Conservation (phyloP, 192 early-diverging fungal genomes). For the Backusella liffmaniae region DNA sequence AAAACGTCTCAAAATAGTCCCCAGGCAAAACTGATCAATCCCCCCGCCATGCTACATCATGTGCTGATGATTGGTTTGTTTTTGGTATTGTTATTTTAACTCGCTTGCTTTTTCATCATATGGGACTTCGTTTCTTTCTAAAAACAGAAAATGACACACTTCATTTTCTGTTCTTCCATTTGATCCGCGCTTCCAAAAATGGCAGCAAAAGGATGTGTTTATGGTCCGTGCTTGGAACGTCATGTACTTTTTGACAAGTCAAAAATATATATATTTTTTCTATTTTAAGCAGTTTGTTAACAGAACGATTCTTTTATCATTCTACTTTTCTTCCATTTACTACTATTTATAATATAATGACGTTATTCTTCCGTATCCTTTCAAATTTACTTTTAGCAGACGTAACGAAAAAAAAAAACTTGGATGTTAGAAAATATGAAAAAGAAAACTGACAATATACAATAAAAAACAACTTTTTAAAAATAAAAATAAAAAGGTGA, state of each 20-base stretch:
- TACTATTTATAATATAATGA: too few relatives aligned
- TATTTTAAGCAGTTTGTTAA: neutral
- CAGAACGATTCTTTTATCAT: neutral
- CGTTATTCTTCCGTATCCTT: too few relatives aligned
- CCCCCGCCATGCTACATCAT: neutral
- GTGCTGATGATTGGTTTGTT: neutral
- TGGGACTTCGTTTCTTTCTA: neutral
- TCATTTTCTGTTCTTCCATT: neutral
- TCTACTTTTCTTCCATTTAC: too few relatives aligned
- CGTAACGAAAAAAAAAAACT: too few relatives aligned
- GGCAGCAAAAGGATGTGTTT: neutral
- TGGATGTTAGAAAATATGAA: neutral
- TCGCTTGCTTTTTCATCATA: neutral
- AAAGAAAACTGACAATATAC: neutral
- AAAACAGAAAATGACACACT: neutral
- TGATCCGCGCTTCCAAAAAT: neutral
- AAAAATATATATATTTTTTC: neutral
- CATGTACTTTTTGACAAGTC: neutral
- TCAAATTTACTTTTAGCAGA: too few relatives aligned
- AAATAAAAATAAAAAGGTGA: neutral
- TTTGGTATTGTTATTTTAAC: neutral
- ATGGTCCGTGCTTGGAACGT: neutral
- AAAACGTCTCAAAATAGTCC: constrained; percentile 2
- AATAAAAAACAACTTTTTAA: neutral
- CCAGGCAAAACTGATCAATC: neutral